Evolutionary conservation across 192 early-diverging fungal genomes (phyloP), one percentile per base, ranked within the genome.

Genomic region (Podila epicladia): DNA sequence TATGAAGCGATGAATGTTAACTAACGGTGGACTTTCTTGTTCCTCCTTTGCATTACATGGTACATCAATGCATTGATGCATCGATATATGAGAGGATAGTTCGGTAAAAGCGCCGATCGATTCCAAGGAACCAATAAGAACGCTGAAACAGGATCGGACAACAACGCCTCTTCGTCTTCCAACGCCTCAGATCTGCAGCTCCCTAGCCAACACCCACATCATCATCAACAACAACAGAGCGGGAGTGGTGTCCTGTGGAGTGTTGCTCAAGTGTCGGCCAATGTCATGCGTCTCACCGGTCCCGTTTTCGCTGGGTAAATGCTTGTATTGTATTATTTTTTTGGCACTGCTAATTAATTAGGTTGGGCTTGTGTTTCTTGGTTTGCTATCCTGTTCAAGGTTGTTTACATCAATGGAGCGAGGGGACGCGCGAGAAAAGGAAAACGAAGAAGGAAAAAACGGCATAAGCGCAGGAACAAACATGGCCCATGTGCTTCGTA

Each of bases 291-390:
- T 28, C 64, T 74, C 31, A 62, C 72, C 1, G 72, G 65, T 45
- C 72, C 72, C n/a, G 72, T 74, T 20, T 33, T 74, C 41, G 72
- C 72, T 50, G 65, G 72, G 72, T 74, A 74, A 51, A 64, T 26
- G 28, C n/a, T 6, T 6, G 22, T 24, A 0, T 15, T 28, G 17
- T n/a, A 13, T 20, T 17, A 7, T 38, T 24, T 41, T 51, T 17
- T 65, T 28, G 7, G 63, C 5, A 37, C 29, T 50, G 1, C 7
- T 37, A 37, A 9, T 37, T 37, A 37, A 37, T 37, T 9, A 9
- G 9, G 7, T 37, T 37, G 33, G 1, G 7, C 3, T 53, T 53
- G 50, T 53, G 9, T 53, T 55, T 55, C 11, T 55, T 55, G 24
- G 53, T 19, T 48, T 37, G 28, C 9, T 31, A 22, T 45, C 12